These are phyloP conservation scores for Fusarium concolor DNA, from an alignment of 2,329 filamentous ascomycete genomes.

Conservation along the genomic window DNA sequence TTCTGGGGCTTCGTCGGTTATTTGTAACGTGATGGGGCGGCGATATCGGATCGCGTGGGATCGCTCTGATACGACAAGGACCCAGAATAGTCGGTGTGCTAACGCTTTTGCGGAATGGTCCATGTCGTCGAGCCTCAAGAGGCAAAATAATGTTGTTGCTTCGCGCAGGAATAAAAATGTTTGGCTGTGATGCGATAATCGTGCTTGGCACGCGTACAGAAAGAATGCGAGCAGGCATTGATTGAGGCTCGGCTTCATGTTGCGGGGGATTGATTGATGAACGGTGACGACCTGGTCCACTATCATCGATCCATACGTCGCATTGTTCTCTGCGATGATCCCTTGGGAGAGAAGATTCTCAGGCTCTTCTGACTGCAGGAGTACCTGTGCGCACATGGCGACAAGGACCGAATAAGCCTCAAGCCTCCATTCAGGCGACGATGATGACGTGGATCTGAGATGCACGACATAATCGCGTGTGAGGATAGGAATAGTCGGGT, in stretches of 20 bases:
- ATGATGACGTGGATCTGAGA: conserved; percentile 40
- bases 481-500: conserved; percentile 58
- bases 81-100: conserved; percentile 57
- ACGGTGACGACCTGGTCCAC: conserved; percentile 53
- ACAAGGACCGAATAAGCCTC: conserved; percentile 54
- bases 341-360: conserved; percentile 49
- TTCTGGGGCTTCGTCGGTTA: conserved; percentile 52
- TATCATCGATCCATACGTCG: conserved; percentile 53
- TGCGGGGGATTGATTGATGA: conserved; percentile 50
- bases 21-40: conserved; percentile 57
- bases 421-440: conserved; percentile 43
- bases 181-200: conserved; percentile 57
- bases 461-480: conserved; percentile 52
- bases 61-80: conserved; percentile 57
- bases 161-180: conserved; percentile 59
- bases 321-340: conserved; percentile 52
- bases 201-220: conserved; percentile 58
- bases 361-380: conserved; percentile 56
- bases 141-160: conserved; percentile 55
- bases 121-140: conserved; percentile 48
- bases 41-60: conserved; percentile 60
- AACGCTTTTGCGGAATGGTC: conserved; percentile 45
- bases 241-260: conserved; percentile 53
- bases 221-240: conserved; percentile 57
- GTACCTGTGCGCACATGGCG: conserved; percentile 56